Base-by-base conservation (phyloP, 1,284 basidiomycete species). In the Cronartium quercuum region DNA sequence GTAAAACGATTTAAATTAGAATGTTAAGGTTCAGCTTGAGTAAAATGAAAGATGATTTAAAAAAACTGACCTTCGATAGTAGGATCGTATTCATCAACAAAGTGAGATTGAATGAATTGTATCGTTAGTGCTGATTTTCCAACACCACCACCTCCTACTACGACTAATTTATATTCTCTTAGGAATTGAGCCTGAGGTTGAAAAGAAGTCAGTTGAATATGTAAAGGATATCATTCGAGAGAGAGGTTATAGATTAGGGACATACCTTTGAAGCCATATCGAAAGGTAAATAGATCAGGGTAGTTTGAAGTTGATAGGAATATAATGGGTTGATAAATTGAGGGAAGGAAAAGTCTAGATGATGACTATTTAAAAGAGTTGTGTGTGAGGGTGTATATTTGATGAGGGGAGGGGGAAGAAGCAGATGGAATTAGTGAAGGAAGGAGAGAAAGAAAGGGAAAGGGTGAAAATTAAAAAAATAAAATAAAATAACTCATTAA, bases 71-170 rank as follows among this genome's bases (percentile, higher is more conserved):
- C 91, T 83, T 94, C 94, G 79, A 97, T 98, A 38, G 95, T 98
- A 38, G 95, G 94, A 83, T 97, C 94, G 81, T 95, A 98, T 84
- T 98, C 95, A 83, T 97, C 93, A 67, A 98, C 94, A 82, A 98
- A 98, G 83, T 96, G 91, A 78, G 89, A 90, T 77, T 85, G 84
- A 55, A 47, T 66, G 60, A 76, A 66, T 85, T 89, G 82, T 35
- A 73, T 73, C 21, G 81, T 82, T 68, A 82, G 78, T 10, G 81
- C 81, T 29, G 81, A 81, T 77, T 83, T 83, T 47, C 83, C 83
- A 21, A 83, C 79, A 90, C 94, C 94, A 87, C 94, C 95, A 82
- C 94, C 94, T 75, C 94, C 94, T 77, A 98, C 94, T 77, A 97
- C 94, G 77, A 98, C 95, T 77, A 97, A 88, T 85, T 94, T 94